phyloP scores from a whole-genome alignment of 306 rosid species.

The Medicago ruthenica region DNA sequence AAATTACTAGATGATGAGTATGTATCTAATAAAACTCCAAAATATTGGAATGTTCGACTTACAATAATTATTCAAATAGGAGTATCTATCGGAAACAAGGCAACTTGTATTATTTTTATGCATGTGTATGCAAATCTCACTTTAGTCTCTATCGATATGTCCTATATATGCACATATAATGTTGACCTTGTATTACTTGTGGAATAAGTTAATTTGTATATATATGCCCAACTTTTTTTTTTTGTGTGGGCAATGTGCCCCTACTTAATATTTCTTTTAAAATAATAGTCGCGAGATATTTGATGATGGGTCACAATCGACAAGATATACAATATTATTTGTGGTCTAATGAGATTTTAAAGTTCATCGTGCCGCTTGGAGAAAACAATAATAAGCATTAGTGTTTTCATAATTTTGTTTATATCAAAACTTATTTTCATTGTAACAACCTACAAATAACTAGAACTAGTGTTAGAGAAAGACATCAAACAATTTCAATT shows the following conservation, averaged over 20 bases:
- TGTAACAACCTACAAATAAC: no score
- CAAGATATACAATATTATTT: not conserved
- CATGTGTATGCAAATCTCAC: conserved; percentile 24
- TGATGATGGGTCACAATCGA: not conserved
- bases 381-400: no score
- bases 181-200: conserved; percentile 33
- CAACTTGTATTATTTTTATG: conserved; percentile 31
- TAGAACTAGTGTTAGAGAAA: no score
- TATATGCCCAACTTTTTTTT: not conserved
- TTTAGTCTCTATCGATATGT: conserved; percentile 11
- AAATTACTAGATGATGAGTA: no score
- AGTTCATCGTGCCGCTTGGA: no score
- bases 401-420: no score
- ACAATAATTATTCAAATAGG: not conserved
- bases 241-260: no score
- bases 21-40: no score
- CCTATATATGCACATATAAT: not conserved
- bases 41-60: no score
- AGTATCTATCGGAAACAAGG: not conserved
- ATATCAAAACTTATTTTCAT: no score
- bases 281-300: not conserved
- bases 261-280: not conserved
- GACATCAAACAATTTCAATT: no score
- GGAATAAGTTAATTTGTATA: conserved; percentile 16
- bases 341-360: not conserved